Evolutionary conservation across 2,329 filamentous ascomycete genomes (phyloP).

Genomic region (Alternaria rosae): DNA sequence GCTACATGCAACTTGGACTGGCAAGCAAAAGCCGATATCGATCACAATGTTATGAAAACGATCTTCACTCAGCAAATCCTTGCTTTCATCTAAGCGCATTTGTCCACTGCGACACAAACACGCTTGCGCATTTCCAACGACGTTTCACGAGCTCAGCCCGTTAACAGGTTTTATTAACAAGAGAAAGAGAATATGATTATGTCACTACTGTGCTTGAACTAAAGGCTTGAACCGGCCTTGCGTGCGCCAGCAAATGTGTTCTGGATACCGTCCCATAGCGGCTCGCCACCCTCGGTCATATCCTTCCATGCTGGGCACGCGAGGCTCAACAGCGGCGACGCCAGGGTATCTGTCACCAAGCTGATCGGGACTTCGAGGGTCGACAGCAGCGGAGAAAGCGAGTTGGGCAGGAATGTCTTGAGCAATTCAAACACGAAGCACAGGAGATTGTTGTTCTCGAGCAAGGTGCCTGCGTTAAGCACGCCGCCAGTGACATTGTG

Average conservation of each 20-base stretch:
- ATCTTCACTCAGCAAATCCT: background rate
- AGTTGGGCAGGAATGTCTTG: conserved; percentile 46
- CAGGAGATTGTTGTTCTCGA: conserved; percentile 51
- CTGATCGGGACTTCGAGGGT: conserved; percentile 32
- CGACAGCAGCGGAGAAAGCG: conserved; percentile 37
- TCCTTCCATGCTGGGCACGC: conserved; percentile 36
- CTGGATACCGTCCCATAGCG: conserved; percentile 28
- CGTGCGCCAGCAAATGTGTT: conserved; percentile 16
- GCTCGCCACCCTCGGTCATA: conserved; percentile 20
- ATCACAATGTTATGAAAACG: background rate
- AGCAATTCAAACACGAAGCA: conserved; percentile 49
- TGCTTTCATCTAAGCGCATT: background rate
- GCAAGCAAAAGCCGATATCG: background rate
- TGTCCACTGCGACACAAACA: background rate
- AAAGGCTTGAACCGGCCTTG: conserved; percentile 14
- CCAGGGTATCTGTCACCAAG: conserved; percentile 26
- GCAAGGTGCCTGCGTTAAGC: conserved; percentile 32
- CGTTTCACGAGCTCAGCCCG: background rate
- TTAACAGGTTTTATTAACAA: background rate
- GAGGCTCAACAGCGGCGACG: conserved; percentile 29
- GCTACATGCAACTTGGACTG: background rate
- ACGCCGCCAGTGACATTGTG: conserved; percentile 34
- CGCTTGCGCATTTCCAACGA: background rate
- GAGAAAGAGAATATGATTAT: background rate
- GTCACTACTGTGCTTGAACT: background rate